These are phyloP conservation scores for Miscanthus lutarioriparius DNA, from an alignment of 176 grass and related monocot species.

Conservation along the genomic window DNA sequence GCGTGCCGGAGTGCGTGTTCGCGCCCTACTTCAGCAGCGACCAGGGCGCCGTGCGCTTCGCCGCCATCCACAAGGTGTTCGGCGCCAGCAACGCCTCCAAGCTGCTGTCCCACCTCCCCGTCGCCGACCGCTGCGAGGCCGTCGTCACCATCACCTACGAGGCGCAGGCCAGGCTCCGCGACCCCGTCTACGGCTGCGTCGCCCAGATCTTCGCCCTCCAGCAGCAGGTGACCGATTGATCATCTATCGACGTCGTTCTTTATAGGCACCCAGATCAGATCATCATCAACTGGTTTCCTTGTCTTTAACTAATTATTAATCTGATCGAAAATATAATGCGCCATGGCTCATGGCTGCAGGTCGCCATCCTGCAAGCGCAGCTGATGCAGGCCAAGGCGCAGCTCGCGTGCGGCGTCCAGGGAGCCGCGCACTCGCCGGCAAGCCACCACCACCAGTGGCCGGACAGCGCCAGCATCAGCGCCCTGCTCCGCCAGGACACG, in stretches of 20 bases:
- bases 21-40: slow-evolving; percentile 93
- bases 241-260: no score
- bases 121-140: slow-evolving; percentile 76
- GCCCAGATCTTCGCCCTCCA: slow-evolving; percentile 93
- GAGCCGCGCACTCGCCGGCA: slow-evolving; percentile 13
- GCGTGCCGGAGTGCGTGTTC: slow-evolving; percentile 84
- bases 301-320: no score
- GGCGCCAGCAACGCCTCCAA: slow-evolving; percentile 96
- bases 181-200: slow-evolving; percentile 87
- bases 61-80: slow-evolving; percentile 94
- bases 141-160: slow-evolving; percentile 91
- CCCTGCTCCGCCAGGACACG: slow-evolving; percentile 34
- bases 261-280: no score
- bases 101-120: slow-evolving; percentile 91
- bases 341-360: no score
- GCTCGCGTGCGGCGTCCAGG: slow-evolving; percentile 52
- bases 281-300: no score
- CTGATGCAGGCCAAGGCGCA: slow-evolving; percentile 89
- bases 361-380: slow-evolving; percentile 87
- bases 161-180: slow-evolving; percentile 77
- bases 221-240: slow-evolving; percentile 33
- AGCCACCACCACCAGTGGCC: slow-evolving; percentile 55
- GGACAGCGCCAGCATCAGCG: slow-evolving; percentile 38
- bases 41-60: slow-evolving; percentile 69
- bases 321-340: no score